Percentiles rank a stretch among this genome's conserved stretches.
These are phyloP conservation scores for Artomyces pyxidatus DNA, from an alignment of 768 basidiomycete species.

Conservation along the genomic window DNA sequence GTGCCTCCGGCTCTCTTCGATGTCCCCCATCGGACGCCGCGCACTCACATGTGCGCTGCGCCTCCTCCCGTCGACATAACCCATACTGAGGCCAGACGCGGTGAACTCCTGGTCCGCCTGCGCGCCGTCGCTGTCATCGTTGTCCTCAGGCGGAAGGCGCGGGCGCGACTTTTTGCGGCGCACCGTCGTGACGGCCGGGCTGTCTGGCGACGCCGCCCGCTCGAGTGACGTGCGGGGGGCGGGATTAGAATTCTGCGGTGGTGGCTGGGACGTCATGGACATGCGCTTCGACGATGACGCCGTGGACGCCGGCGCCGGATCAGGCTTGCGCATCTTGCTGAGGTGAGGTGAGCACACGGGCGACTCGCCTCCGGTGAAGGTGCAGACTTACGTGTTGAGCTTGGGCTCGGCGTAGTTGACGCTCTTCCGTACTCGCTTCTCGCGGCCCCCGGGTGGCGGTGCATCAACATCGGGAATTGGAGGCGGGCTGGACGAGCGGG, in stretches of 20 bases:
- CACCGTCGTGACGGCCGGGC: slow-evolving; percentile 20
- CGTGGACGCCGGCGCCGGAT: slow-evolving; percentile 35
- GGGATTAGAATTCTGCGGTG: too few relatives aligned
- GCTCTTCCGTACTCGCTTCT: slow-evolving; percentile 65
- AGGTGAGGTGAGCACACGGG: background rate
- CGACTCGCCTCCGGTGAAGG: slow-evolving; percentile 3
- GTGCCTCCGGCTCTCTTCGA: slow-evolving; percentile 52
- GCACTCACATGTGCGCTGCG: slow-evolving; percentile 28
- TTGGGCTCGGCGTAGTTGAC: slow-evolving; percentile 86
- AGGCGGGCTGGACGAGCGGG: slow-evolving; percentile 26
- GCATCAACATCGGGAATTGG: slow-evolving; percentile 22
- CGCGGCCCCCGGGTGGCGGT: slow-evolving; percentile 24
- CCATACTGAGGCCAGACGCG: slow-evolving; percentile 28
- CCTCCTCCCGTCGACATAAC: slow-evolving; percentile 50
- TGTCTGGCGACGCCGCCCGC: slow-evolving; percentile 12
- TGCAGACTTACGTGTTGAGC: slow-evolving; percentile 67
- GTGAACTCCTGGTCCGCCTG: slow-evolving; percentile 60
- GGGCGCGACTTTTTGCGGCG: slow-evolving; percentile 50
- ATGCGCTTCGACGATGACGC: slow-evolving; percentile 23
- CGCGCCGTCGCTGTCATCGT: slow-evolving; percentile 57
- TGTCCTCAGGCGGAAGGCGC: slow-evolving; percentile 40
- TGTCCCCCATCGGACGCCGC: slow-evolving; percentile 29
- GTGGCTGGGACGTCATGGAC: slow-evolving; percentile 24
- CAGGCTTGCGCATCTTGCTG: slow-evolving; percentile 89
- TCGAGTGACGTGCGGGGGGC: slow-evolving; percentile 10